Evolutionary conservation across 169 alveolate species (phyloP), one percentile per base, ranked within the genome.

Genomic region (Eimeria necatrix): DNA sequence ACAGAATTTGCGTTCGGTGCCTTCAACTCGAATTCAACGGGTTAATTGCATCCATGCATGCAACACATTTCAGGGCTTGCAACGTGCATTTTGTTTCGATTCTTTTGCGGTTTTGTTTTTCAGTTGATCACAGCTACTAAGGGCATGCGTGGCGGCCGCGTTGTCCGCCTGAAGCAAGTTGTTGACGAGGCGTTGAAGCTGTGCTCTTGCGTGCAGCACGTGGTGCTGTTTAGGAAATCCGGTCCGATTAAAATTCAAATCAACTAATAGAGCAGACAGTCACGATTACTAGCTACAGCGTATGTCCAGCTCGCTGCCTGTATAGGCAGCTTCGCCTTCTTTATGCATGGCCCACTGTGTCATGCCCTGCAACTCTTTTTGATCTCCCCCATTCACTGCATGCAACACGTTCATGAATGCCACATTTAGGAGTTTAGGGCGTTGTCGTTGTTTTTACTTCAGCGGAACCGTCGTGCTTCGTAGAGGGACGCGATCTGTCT

Each of bases 111-210:
- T 26, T 76, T 14, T 76, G 0, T 4, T 46, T 49, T 76, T 24
- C 85, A 92, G 95, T 10, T 99, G 48, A 96, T 99, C 85, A 98
- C 99, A 0, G 98, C 99, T 24, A 98, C 98, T 73, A 96, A 97
- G 68, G 99, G 99, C 16, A 94, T 97, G 76, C 97, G 99, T 41
- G 99, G 99, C 10, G 98, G 98, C 8, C 97, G 98, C 96, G 94
- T 96, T 68, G 97, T 98, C 68, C 97, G 95, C 24, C 93, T 98
- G 93, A 97, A 97, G 95, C 95, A 96, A 74, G 96, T 97, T 70
- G 98, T 98, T 7, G 99, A 98, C 95, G 98, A 97, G 68, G 99
- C 99, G 56, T 94, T 97, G 78, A 96, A 95, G 49, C 68, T 92
- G 20, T 93, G 97, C 41, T 97, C 97, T 6, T 94, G 91, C 9